These are phyloP conservation scores for Jackrogersella multiformis DNA, from an alignment of 495 filamentous ascomycete species.

Conservation along the genomic window DNA sequence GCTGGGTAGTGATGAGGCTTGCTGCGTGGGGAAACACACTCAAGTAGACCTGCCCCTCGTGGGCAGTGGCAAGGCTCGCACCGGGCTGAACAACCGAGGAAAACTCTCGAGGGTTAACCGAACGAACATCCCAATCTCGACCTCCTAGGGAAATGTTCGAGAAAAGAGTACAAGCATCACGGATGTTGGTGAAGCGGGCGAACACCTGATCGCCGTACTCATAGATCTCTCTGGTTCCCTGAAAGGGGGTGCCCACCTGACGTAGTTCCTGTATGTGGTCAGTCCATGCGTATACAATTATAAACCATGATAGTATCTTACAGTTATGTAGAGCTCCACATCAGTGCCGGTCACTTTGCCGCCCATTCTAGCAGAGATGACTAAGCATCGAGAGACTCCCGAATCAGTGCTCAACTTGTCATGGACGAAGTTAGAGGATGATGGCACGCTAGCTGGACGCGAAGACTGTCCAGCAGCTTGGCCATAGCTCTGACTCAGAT, in stretches of 20 bases:
- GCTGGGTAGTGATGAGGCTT: conserved; percentile 29
- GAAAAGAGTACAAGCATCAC: conserved; percentile 61
- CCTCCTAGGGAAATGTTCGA: conserved; percentile 54
- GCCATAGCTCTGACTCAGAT: conserved; percentile 9
- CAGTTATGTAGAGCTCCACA: conserved; percentile 51
- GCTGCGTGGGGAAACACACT: conserved; percentile 47
- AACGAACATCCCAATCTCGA: conserved; percentile 61
- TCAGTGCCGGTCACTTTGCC: conserved; percentile 40
- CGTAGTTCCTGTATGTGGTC: conserved; percentile 47
- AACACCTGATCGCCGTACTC: conserved; percentile 53
- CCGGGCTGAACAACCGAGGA: conserved; percentile 37
- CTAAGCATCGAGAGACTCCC: conserved; percentile 51
- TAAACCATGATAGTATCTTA: conserved; percentile 34
- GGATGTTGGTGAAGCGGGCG: conserved; percentile 66
- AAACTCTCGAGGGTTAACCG: conserved; percentile 58
- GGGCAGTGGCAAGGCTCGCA: conserved; percentile 44
- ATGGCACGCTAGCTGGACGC: not conserved
- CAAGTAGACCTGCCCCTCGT: conserved; percentile 64
- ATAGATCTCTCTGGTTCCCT: conserved; percentile 46
- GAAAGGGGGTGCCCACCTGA: conserved; percentile 37
- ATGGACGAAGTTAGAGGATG: conserved; percentile 21
- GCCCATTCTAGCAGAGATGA: conserved; percentile 43
- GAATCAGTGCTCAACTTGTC: conserved; percentile 50
- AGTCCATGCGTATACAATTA: not conserved
- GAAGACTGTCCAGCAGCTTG: conserved; percentile 13